Evolutionary conservation across 345 rosid species (phyloP).

Genomic region (Brassica juncea): DNA sequence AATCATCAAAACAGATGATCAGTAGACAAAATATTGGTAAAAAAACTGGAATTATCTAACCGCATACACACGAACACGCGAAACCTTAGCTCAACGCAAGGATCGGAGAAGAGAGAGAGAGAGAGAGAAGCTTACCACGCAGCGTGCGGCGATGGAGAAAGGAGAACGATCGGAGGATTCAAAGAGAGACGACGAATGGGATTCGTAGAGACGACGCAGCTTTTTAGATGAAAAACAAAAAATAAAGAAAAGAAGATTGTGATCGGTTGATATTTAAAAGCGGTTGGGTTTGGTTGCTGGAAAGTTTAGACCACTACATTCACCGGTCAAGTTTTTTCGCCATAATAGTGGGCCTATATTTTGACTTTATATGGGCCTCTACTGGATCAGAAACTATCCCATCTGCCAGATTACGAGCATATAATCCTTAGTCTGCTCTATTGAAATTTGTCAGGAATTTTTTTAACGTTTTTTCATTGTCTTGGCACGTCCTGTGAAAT

Average conservation of each 20-base stretch:
- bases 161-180: constrained; percentile 23
- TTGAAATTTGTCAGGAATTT: too few relatives aligned
- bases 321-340: neutral
- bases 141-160: constrained; percentile 13
- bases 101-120: constrained; percentile 30
- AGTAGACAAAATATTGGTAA: neutral
- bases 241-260: neutral
- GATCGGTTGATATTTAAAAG: neutral
- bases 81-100: constrained; percentile 20
- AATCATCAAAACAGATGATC: constrained; percentile 9
- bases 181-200: constrained; percentile 29
- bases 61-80: too few relatives aligned
- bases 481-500: too few relatives aligned
- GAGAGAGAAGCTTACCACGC: constrained; percentile 31
- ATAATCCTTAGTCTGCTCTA: too few relatives aligned
- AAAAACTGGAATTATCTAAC: too few relatives aligned
- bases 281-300: neutral
- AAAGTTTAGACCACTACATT: neutral
- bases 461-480: too few relatives aligned
- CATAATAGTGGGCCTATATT: neutral
- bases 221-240: neutral
- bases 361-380: neutral
- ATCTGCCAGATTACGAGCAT: too few relatives aligned
- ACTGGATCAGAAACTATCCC: too few relatives aligned
- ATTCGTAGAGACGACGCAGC: constrained; percentile 28